Conservation (phyloP, 31 red algal species). For the Bonnemaisonia californica region DNA sequence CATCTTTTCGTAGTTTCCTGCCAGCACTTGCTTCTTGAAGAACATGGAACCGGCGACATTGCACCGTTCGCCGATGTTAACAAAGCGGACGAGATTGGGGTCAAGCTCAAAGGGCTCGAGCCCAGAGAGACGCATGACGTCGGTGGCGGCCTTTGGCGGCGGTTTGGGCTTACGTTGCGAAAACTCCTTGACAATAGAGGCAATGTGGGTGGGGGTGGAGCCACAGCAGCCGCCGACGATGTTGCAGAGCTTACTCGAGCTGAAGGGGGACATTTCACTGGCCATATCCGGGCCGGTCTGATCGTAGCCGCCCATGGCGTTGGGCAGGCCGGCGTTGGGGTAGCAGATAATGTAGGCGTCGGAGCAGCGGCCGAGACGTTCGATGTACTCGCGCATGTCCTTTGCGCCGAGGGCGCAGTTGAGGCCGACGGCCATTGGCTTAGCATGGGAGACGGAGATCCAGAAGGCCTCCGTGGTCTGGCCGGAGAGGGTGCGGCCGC, state of each 20-base stretch:
- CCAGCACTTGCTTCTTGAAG: constrained; percentile 91
- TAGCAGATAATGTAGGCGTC: constrained; percentile 92
- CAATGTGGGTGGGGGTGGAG: constrained; percentile 80
- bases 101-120: constrained; percentile 85
- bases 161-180: constrained; percentile 39
- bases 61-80: constrained; percentile 92
- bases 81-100: constrained; percentile 76
- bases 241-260: constrained; percentile 63
- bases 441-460: constrained; percentile 77
- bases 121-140: constrained; percentile 75
- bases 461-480: constrained; percentile 95
- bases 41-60: constrained; percentile 85
- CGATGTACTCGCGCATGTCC: constrained; percentile 90
- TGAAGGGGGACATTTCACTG: constrained; percentile 53
- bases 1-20: constrained; percentile 92
- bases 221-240: constrained; percentile 93
- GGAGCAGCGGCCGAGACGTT: constrained; percentile 75
- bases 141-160: constrained; percentile 48
- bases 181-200: constrained; percentile 59
- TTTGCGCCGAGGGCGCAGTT: constrained; percentile 93
- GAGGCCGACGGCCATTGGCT: constrained; percentile 83
- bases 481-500: constrained; percentile 88
- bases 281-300: constrained; percentile 85
- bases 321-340: constrained; percentile 88
- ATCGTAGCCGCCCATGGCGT: constrained; percentile 94